Base-by-base conservation (phyloP, 139 green algal species). In the Helicosporidium sp. region DNA sequence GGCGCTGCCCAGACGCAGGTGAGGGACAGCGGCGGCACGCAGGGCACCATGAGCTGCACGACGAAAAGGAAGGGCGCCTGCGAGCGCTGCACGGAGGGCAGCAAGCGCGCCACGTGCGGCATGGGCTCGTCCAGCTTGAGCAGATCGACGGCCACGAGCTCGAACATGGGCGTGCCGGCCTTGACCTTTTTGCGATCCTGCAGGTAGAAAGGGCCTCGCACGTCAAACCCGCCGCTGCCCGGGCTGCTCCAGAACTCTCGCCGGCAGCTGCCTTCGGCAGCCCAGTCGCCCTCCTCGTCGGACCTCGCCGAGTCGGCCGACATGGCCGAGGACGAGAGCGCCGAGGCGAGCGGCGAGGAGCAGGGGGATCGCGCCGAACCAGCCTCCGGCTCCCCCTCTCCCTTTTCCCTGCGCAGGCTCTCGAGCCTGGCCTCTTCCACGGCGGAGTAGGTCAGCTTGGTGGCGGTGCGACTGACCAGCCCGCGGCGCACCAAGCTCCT, bases 201-300 rank as follows among this genome's bases (percentile, higher is more conserved):
- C 52, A 82, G 62, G 66, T 85, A 85, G 27, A 65, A 65, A 7
- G 26, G 10, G 16, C 76, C 60, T 13, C 76, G 75, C 22, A 85
- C 57, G 58, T 75, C 61, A 41, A 68, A 70, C 27, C 44, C 55
- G 18, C 34, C 64, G 19, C 22, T 23, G 42, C 65, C 65, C n/a
- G 65, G 65, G 43, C 53, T 66, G 37, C 20, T 31, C 64, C 64
- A 73, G 51, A 51, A 73, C n/a, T 45, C 27, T 12, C 42, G 49
- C 13, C 41, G 26, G 0, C 52, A 52, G 1, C 57, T 74, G 22
- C 66, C 64, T n/a, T 52, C 46, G 18, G 53, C 25, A 16, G 36
- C 42, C 36, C 28, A 57, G 36, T 26, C n/a, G 37, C 39, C 49
- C 17, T 46, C 49, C 7, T 22, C 44, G 12, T n/a, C 35, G 17